Evolutionary conservation across 1,139 yeast species (phyloP).

Genomic region (Hyphopichia pseudoburtonii): DNA sequence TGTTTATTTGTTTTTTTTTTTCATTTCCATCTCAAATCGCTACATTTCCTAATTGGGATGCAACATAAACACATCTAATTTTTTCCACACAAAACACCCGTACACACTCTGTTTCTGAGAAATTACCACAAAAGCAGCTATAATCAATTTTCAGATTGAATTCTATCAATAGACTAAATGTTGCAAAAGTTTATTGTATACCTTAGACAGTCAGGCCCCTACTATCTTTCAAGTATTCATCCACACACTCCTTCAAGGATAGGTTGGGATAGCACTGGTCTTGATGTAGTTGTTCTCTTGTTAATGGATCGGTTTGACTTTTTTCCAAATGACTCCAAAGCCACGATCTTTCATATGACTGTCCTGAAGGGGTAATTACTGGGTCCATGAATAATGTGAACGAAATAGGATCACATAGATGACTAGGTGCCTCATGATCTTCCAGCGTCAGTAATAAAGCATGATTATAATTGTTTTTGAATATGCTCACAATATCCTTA

Average conservation of each 20-base stretch:
- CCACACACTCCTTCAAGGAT: slow-evolving; percentile 10
- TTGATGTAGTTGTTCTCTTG: slow-evolving; percentile 19
- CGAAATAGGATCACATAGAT: slow-evolving; percentile 47
- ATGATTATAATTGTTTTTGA: slow-evolving; percentile 21
- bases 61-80: no score
- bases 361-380: slow-evolving; percentile 51
- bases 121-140: no score
- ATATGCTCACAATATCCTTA: slow-evolving; percentile 20
- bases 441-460: slow-evolving; percentile 5
- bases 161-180: no score
- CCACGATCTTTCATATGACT: slow-evolving; percentile 44
- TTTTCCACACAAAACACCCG: no score
- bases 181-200: no score
- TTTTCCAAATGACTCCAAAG: slow-evolving; percentile 36
- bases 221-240: slow-evolving; percentile 1
- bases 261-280: slow-evolving; percentile 20
- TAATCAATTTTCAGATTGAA: no score
- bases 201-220: no score
- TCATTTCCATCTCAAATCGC: no score
- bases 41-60: no score
- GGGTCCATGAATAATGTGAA: slow-evolving; percentile 47
- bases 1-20: no score
- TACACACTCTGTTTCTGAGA: no score
- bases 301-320: slow-evolving; percentile 42
- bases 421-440: slow-evolving; percentile 43